Evolutionary conservation across 352 stramenopile species (phyloP).

Genomic region (Phytophthora citricola): DNA sequence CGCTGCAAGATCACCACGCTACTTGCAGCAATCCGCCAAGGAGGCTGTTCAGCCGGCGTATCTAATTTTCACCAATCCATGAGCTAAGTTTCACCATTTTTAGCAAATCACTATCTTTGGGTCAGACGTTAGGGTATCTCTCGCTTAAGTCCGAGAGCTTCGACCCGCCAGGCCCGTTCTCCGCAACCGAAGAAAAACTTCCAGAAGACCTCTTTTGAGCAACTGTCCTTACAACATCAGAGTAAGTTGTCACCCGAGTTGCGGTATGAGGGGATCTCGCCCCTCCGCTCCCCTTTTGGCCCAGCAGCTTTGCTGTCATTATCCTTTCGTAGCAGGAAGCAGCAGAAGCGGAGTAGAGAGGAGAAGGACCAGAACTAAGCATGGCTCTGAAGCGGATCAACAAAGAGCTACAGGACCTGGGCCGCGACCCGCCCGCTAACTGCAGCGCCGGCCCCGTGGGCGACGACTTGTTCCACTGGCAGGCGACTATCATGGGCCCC

Average conservation of each 20-base stretch:
- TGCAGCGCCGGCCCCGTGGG: constrained; percentile 98
- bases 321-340: constrained; percentile 52
- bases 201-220: constrained; percentile 38
- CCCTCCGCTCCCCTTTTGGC: constrained; percentile 10
- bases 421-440: constrained; percentile 97
- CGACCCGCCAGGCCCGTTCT: constrained; percentile 21
- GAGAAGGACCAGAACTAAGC: constrained; percentile 8
- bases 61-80: constrained; percentile 18
- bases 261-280: constrained; percentile 23
- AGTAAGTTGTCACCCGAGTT: constrained; percentile 12
- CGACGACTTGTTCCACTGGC: constrained; percentile 99
- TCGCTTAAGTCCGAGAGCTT: constrained; percentile 27
- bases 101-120: constrained; percentile 20
- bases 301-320: constrained; percentile 31
- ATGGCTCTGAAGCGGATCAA: constrained; percentile 97
- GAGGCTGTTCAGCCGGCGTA: not conserved
- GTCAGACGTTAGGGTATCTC: not conserved
- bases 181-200: constrained; percentile 49
- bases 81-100: not conserved
- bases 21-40: too few species aligned
- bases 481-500: constrained; percentile 98
- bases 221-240: constrained; percentile 22
- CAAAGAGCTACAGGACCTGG: constrained; percentile 96
- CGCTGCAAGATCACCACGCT: not conserved
- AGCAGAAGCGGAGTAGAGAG: constrained; percentile 34